Evolutionary conservation across 1,284 basidiomycete species (phyloP).

Genomic region (Cryptococcus sp.): DNA sequence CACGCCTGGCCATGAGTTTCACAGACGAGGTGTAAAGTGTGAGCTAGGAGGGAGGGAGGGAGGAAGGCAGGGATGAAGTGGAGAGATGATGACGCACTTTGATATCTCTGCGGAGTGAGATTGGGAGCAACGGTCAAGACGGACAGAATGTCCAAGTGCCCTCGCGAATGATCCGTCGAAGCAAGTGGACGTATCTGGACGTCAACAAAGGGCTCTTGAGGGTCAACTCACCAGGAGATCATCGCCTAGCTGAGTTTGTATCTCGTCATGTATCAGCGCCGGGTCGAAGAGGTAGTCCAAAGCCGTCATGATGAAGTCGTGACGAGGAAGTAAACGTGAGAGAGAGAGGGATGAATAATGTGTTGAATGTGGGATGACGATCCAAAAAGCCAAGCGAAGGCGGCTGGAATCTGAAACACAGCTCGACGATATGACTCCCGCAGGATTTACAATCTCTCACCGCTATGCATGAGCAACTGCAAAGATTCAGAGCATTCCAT

Average conservation of each 20-base stretch:
- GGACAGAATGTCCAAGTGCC: conserved; percentile 75
- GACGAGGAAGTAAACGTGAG: too few species aligned
- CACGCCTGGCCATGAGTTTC: conserved; percentile 45
- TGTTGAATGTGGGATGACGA: too few species aligned
- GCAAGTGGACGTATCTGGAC: conserved; percentile 84
- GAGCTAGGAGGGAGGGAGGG: too few species aligned
- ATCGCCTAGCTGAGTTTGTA: neutral
- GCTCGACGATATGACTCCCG: too few species aligned
- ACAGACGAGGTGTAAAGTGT: too few species aligned
- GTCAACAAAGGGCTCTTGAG: neutral
- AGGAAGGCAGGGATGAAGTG: neutral
- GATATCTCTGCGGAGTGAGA: conserved; percentile 62
- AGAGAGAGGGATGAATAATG: too few species aligned
- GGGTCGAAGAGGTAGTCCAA: neutral
- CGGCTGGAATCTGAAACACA: too few species aligned
- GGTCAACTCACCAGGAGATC: neutral
- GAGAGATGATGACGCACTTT: conserved; percentile 12
- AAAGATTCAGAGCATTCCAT: too few species aligned
- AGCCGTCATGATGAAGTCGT: neutral
- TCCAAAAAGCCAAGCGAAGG: too few species aligned
- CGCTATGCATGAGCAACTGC: too few species aligned
- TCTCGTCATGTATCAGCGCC: neutral
- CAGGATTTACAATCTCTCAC: too few species aligned
- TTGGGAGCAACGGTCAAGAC: conserved; percentile 75
- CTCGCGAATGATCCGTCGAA: conserved; percentile 73